Percentiles rank a stretch among this genome's conserved stretches.
phyloP scores from a whole-genome alignment of 805 yeast species.

The Metschnikowia santaceciliae region DNA sequence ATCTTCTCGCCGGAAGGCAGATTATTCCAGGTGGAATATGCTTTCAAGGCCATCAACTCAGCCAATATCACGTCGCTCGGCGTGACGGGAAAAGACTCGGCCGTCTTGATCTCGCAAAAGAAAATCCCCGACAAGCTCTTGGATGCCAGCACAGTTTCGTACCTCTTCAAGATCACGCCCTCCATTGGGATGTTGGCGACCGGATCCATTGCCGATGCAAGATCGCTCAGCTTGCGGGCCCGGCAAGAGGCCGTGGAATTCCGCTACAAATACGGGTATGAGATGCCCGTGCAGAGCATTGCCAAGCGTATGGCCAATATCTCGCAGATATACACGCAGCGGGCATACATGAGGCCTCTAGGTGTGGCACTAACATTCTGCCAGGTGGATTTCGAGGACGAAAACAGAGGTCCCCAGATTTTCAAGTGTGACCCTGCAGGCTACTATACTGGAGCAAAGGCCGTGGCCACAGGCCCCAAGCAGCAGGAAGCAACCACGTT shows the following conservation, averaged over 20 bases:
- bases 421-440: conserved; percentile 98
- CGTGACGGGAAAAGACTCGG: conserved; percentile 78
- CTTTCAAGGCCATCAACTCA: conserved; percentile 93
- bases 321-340: conserved; percentile 92
- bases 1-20: conserved; percentile 98
- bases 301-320: conserved; percentile 94
- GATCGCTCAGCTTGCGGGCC: conserved; percentile 86
- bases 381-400: conserved; percentile 66
- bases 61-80: conserved; percentile 89
- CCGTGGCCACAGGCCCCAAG: conserved; percentile 94
- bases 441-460: conserved; percentile 84
- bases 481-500: conserved; percentile 92
- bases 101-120: conserved; percentile 89
- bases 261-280: conserved; percentile 91
- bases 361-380: conserved; percentile 91
- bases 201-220: conserved; percentile 94
- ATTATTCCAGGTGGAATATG: conserved; percentile 95
- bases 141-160: conserved; percentile 83
- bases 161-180: conserved; percentile 77
- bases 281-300: conserved; percentile 90
- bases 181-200: conserved; percentile 87
- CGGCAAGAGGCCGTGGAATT: conserved; percentile 95
- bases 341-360: conserved; percentile 97
- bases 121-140: conserved; percentile 93
- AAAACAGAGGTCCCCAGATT: conserved; percentile 82